phyloP scores from a whole-genome alignment of 306 rosid species.

The Clitoria ternatea region DNA sequence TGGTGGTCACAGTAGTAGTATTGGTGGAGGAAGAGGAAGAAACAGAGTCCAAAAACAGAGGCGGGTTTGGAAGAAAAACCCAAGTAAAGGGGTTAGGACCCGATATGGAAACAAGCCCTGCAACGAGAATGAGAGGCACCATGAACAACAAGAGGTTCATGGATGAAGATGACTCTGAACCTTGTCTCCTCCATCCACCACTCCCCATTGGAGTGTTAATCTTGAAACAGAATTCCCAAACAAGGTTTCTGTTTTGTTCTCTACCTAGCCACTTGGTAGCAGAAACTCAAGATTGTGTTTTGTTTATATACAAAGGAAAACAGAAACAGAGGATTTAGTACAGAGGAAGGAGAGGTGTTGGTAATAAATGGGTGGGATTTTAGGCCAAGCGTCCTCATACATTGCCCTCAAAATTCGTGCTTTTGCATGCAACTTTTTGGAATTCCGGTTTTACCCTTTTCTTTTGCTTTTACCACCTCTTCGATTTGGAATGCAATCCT shows the following conservation, averaged over 20 bases:
- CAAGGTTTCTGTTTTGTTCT: neutral
- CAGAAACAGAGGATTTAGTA: neutral
- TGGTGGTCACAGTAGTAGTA: neutral
- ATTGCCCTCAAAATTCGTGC: constrained; percentile 33
- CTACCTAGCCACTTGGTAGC: neutral
- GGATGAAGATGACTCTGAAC: constrained; percentile 30
- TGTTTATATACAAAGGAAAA: neutral
- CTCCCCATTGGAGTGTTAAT: constrained; percentile 11
- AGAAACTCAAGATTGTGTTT: constrained; percentile 20
- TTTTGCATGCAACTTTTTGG: constrained; percentile 61
- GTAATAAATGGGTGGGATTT: constrained; percentile 49
- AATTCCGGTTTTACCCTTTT: constrained; percentile 45
- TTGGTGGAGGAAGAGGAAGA: neutral
- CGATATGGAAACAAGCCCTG: constrained; percentile 48
- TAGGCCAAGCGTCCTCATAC: constrained; percentile 57
- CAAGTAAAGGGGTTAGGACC: constrained; percentile 48
- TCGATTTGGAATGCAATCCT: too few species aligned
- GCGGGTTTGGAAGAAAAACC: constrained; percentile 12
- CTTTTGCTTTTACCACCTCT: neutral
- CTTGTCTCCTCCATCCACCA: constrained; percentile 12
- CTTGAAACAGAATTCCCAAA: neutral
- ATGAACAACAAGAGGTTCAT: constrained; percentile 40
- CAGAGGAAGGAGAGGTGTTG: constrained; percentile 18
- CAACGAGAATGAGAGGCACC: constrained; percentile 47
- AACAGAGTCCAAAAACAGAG: constrained; percentile 22